Conservation (phyloP, 2,329 filamentous ascomycete species). For the Shiraia sp. region DNA sequence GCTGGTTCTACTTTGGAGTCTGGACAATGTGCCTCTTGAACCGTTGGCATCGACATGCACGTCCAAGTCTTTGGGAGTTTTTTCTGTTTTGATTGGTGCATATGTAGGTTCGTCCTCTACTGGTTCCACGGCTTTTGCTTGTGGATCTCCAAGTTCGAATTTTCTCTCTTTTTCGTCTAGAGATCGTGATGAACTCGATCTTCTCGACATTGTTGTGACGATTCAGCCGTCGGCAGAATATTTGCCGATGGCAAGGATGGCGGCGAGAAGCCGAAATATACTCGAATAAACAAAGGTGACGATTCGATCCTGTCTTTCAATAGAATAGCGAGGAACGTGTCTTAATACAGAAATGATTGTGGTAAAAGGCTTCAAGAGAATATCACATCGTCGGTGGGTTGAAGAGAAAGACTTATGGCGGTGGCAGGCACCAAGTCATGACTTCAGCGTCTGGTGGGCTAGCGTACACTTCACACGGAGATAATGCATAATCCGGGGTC, state of each 20-base stretch:
- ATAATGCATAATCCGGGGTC: not conserved
- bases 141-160: slow-evolving; percentile 39
- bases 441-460: not conserved
- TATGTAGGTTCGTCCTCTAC: slow-evolving; percentile 30
- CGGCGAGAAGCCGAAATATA: slow-evolving; percentile 4
- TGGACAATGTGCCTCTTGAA: slow-evolving; percentile 24
- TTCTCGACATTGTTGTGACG: slow-evolving; percentile 6
- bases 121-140: slow-evolving; percentile 37
- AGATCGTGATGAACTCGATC: slow-evolving; percentile 28
- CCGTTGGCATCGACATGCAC: slow-evolving; percentile 20
- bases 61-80: slow-evolving; percentile 40
- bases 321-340: no score
- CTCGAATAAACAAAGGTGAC: not conserved
- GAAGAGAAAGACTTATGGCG: not conserved
- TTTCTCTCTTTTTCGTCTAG: slow-evolving; percentile 44
- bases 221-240: slow-evolving; percentile 4
- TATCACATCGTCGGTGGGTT: no score
- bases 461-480: not conserved
- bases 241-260: slow-evolving; percentile 2
- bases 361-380: no score
- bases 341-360: no score
- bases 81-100: slow-evolving; percentile 46
- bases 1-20: slow-evolving; percentile 34
- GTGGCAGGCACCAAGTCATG: not conserved
- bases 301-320: not conserved